phyloP scores from a whole-genome alignment of 805 yeast species.

The Jamesozyma hellenica region DNA sequence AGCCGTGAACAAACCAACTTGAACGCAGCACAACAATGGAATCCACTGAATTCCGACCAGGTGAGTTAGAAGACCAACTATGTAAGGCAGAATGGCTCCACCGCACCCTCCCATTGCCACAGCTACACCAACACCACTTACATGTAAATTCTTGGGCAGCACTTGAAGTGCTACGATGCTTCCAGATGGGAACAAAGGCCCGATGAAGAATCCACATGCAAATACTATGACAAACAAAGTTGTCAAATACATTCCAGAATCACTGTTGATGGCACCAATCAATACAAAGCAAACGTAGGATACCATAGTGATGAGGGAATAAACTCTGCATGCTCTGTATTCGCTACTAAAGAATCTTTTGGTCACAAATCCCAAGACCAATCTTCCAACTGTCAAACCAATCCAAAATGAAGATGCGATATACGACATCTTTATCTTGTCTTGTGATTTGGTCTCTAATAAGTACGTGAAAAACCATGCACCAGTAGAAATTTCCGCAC shows the following conservation, averaged over 20 bases:
- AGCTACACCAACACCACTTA: slow-evolving; percentile 61
- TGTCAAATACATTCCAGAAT: slow-evolving; percentile 13
- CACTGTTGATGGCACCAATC: slow-evolving; percentile 13
- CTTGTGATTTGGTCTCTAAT: slow-evolving; percentile 42
- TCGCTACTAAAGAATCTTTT: slow-evolving; percentile 38
- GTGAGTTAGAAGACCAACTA: slow-evolving; percentile 39
- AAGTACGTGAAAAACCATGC: slow-evolving; percentile 64
- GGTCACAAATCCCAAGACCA: slow-evolving; percentile 47
- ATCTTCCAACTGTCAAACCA: slow-evolving; percentile 57
- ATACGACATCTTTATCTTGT: slow-evolving; percentile 42
- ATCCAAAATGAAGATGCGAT: slow-evolving; percentile 65
- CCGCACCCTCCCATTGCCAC: slow-evolving; percentile 80
- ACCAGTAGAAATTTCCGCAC: slow-evolving; percentile 58
- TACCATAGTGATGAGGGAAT: slow-evolving; percentile 27
- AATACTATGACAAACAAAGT: slow-evolving; percentile 27
- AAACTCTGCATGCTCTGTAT: slow-evolving; percentile 29
- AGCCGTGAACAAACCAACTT: slow-evolving; percentile 14
- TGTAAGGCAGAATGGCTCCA: slow-evolving; percentile 63
- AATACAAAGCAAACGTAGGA: slow-evolving; percentile 28
- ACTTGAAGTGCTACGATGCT: slow-evolving; percentile 53
- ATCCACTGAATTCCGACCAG: slow-evolving; percentile 19
- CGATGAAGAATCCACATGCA: slow-evolving; percentile 49
- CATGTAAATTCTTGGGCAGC: slow-evolving; percentile 50
- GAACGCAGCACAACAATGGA: slow-evolving; percentile 21
- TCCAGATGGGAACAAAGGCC: slow-evolving; percentile 67